Percentiles rank a stretch among this genome's conserved stretches.
These are phyloP conservation scores for Steccherinum ochraceum DNA, from an alignment of 768 basidiomycete genomes.

Conservation along the genomic window DNA sequence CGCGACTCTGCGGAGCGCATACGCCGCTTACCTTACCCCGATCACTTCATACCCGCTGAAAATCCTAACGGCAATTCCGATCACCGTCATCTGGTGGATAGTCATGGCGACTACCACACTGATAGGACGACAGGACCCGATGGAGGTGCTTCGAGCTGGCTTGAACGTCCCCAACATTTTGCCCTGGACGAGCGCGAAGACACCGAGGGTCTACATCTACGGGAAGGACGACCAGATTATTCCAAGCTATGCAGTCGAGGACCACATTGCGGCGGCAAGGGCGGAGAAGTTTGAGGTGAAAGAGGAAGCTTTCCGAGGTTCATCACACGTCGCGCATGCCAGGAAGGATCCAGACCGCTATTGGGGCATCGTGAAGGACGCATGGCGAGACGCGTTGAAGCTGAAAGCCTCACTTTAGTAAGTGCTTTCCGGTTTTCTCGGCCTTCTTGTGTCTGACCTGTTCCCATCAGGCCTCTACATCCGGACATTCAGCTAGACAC, in stretches of 20 bases:
- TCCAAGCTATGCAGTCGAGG: conserved; percentile 21
- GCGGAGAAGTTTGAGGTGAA: conserved; percentile 18
- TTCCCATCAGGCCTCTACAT: no score
- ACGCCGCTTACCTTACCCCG: no score
- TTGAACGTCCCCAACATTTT: conserved; percentile 20
- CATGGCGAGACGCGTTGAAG: conserved; percentile 16
- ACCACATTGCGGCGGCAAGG: conserved; percentile 20
- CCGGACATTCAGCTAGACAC: no score
- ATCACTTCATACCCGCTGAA: no score
- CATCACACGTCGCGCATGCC: conserved; percentile 28
- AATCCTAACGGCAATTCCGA: no score
- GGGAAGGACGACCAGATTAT: conserved; percentile 26
- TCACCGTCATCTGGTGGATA: no score
- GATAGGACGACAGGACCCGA: no score
- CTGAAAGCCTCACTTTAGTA: no score
- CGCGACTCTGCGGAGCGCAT: no score
- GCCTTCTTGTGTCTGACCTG: no score
- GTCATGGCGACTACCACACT: no score
- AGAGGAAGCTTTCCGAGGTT: conserved; percentile 26
- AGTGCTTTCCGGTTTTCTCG: no score
- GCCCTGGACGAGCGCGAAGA: conserved; percentile 24
- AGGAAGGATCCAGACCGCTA: conserved; percentile 18
- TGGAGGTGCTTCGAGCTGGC: neutral
- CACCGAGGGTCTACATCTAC: conserved; percentile 31
- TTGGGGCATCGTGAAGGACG: conserved; percentile 13